Conservation (phyloP, 2,329 filamentous ascomycete genomes). For the Colletotrichum acutatum region DNA sequence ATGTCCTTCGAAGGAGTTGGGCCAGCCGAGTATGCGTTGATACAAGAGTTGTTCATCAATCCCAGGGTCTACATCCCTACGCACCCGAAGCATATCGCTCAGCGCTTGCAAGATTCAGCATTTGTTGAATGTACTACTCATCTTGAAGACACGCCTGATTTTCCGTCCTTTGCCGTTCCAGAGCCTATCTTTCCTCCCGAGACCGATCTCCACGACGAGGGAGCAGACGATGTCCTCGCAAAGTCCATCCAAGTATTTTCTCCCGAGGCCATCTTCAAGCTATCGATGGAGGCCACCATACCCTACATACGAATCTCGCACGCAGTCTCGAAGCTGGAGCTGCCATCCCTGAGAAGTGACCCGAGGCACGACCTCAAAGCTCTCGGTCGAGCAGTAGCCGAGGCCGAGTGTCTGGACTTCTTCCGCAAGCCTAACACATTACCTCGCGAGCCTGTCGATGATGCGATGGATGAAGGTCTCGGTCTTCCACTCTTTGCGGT, state of each 20-base stretch:
- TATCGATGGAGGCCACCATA: slow-evolving; percentile 15
- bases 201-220: not conserved
- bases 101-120: not conserved
- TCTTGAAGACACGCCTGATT: not conserved
- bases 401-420: slow-evolving; percentile 5
- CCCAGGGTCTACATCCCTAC: too few relatives aligned
- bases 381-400: not conserved
- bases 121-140: not conserved
- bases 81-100: not conserved
- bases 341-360: slow-evolving; percentile 24
- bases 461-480: slow-evolving; percentile 30
- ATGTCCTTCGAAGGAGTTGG: not conserved
- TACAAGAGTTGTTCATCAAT: not conserved
- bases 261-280: not conserved
- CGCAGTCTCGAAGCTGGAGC: slow-evolving; percentile 3
- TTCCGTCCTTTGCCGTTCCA: not conserved
- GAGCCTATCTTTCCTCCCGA: not conserved
- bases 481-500: slow-evolving; percentile 16
- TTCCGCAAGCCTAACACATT: slow-evolving; percentile 16
- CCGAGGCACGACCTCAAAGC: slow-evolving; percentile 14
- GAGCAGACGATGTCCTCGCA: not conserved
- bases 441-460: slow-evolving; percentile 30
- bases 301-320: not conserved
- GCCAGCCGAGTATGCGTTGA: slow-evolving; percentile 8
- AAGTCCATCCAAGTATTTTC: not conserved